Conservation (phyloP, 2,329 filamentous ascomycete species). For the Aspergillus sp. region DNA sequence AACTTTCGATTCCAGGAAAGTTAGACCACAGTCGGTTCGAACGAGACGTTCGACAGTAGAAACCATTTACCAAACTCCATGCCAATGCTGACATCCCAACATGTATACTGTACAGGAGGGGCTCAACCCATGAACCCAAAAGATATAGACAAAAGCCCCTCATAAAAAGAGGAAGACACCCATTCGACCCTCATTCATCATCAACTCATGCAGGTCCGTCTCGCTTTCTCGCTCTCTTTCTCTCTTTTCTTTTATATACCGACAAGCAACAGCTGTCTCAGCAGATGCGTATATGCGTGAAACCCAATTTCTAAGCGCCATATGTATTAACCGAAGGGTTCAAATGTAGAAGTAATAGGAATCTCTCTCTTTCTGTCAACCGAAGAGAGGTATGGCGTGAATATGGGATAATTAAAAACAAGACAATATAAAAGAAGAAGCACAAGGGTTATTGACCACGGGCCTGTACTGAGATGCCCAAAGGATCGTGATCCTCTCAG, state of each 20-base stretch:
- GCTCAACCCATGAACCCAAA: background rate
- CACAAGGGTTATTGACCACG: background rate
- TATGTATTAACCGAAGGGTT: background rate
- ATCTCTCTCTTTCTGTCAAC: background rate
- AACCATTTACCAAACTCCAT: slow-evolving; percentile 19
- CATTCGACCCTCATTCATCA: background rate
- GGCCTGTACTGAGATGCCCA: background rate
- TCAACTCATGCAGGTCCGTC: background rate
- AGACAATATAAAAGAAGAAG: background rate
- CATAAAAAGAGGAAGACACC: background rate
- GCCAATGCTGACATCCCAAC: slow-evolving; percentile 14
- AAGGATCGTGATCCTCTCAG: slow-evolving; percentile 2
- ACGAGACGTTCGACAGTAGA: background rate
- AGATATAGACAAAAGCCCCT: background rate
- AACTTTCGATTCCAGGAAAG: background rate
- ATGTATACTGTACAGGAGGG: slow-evolving; percentile 14
- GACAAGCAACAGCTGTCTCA: background rate
- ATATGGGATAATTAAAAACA: background rate
- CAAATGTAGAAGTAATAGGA: background rate
- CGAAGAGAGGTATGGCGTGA: no score
- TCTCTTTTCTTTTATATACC: background rate
- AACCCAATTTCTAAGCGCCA: slow-evolving; percentile 1
- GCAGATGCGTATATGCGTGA: slow-evolving; percentile 2
- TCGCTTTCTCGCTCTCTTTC: no score
- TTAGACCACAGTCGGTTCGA: background rate